phyloP scores from a whole-genome alignment of 805 yeast genomes.

The Kodamaea restingae region DNA sequence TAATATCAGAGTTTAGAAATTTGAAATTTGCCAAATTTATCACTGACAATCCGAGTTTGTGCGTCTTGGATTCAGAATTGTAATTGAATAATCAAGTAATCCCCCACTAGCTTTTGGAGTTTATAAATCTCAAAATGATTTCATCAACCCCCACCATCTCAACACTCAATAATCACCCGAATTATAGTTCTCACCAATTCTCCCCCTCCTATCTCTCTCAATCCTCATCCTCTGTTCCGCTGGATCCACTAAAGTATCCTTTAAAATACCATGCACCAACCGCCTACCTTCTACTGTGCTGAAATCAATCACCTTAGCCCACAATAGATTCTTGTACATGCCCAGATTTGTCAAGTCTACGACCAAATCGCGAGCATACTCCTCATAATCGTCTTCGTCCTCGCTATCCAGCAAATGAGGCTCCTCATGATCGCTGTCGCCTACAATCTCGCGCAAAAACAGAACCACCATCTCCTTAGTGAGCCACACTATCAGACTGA shows the following conservation, averaged over 20 bases:
- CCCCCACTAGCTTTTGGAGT: no score
- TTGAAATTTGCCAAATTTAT: no score
- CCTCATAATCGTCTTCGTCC: constrained; percentile 5
- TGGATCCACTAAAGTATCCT: constrained; percentile 26
- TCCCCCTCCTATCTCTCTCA: constrained; percentile 37
- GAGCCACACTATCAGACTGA: constrained; percentile 47
- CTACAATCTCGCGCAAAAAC: constrained; percentile 31
- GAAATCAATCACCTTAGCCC: constrained; percentile 39
- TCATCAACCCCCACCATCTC: no score
- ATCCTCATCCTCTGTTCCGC: constrained; percentile 28
- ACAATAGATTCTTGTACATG: constrained; percentile 43
- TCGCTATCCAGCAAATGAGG: constrained; percentile 4
- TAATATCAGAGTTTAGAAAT: no score
- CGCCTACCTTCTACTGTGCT: constrained; percentile 21
- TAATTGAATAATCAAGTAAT: no score
- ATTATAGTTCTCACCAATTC: constrained; percentile 41
- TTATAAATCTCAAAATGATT: no score
- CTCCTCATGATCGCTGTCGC: constrained; percentile 11
- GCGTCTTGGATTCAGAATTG: no score
- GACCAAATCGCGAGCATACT: constrained; percentile 18
- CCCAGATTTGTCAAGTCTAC: constrained; percentile 48
- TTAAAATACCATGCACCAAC: constrained; percentile 27
- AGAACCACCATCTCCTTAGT: constrained; percentile 34
- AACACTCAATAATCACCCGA: no score
- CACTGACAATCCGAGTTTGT: no score